phyloP scores from a whole-genome alignment of 495 filamentous ascomycete species.

The Aspergillus ostianus region DNA sequence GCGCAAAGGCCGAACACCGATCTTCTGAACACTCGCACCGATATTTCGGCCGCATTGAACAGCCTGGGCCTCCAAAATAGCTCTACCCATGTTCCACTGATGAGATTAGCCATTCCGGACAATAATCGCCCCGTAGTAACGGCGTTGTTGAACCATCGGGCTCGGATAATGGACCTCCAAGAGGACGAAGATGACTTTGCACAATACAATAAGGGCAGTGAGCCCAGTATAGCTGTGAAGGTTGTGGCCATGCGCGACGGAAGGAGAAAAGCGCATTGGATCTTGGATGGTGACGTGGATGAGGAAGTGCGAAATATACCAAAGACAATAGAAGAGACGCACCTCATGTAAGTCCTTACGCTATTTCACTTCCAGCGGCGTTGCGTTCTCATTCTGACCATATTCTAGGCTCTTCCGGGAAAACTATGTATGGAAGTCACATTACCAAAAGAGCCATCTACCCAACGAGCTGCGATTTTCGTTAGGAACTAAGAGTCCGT shows the following conservation, averaged over 20 bases:
- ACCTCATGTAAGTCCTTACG: constrained; percentile 11
- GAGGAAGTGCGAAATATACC: constrained; percentile 1
- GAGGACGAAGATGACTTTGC: constrained; percentile 8
- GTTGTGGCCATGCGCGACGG: constrained; percentile 7
- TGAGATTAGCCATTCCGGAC: constrained; percentile 12
- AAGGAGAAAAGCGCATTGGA: constrained; percentile 9
- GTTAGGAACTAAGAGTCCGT: constrained; percentile 14
- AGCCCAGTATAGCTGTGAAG: constrained; percentile 9
- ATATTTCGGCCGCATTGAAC: background rate
- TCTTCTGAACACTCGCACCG: background rate
- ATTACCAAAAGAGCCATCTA: constrained; percentile 11
- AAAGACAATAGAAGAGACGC: constrained; percentile 12
- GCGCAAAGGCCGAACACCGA: background rate
- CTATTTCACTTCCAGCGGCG: background rate
- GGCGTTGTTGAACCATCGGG: constrained; percentile 7
- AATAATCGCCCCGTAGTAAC: constrained; percentile 1
- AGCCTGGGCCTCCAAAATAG: background rate
- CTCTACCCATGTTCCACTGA: constrained; percentile 10
- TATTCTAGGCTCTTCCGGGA: constrained; percentile 13
- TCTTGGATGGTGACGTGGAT: constrained; percentile 4
- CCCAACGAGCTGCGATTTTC: constrained; percentile 14
- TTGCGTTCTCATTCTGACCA: background rate
- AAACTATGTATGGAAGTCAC: constrained; percentile 14
- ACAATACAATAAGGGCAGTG: background rate
- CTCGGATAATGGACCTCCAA: constrained; percentile 2